These are phyloP conservation scores for Paulownia fortunei DNA, from an alignment of 257 asterid genomes.

Conservation along the genomic window DNA sequence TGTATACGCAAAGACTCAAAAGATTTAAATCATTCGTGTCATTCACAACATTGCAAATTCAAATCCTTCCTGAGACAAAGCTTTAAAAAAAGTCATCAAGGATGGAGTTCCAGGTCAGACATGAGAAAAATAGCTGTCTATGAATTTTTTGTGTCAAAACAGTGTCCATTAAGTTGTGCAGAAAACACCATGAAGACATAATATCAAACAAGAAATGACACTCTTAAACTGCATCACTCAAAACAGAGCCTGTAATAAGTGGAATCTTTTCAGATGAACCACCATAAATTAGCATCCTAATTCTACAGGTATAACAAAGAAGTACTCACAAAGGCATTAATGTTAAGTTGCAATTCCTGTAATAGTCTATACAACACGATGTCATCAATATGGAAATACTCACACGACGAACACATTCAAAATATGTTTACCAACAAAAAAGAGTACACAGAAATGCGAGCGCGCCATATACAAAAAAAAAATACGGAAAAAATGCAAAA, in stretches of 20 bases:
- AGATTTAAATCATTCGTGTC: too few relatives aligned
- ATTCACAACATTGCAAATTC: neutral
- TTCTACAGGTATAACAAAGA: neutral
- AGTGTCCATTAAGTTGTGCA: neutral
- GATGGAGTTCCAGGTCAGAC: neutral
- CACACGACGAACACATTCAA: neutral
- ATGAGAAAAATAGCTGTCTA: neutral
- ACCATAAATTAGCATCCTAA: neutral
- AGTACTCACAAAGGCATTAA: neutral
- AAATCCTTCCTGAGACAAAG: neutral
- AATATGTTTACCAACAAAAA: neutral
- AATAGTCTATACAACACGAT: neutral
- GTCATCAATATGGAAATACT: neutral
- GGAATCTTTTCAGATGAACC: neutral
- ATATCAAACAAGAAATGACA: neutral
- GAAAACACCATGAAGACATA: neutral
- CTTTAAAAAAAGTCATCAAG: neutral
- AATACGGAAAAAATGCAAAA: neutral
- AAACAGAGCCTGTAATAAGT: neutral
- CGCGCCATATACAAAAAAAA: neutral
- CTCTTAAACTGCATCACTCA: neutral
- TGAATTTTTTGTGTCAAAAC: neutral
- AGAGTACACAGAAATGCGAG: neutral
- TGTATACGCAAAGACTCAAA: neutral
- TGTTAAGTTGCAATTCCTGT: neutral